phyloP scores from a whole-genome alignment of 306 rosid genomes.

The Cicer judaicum region DNA sequence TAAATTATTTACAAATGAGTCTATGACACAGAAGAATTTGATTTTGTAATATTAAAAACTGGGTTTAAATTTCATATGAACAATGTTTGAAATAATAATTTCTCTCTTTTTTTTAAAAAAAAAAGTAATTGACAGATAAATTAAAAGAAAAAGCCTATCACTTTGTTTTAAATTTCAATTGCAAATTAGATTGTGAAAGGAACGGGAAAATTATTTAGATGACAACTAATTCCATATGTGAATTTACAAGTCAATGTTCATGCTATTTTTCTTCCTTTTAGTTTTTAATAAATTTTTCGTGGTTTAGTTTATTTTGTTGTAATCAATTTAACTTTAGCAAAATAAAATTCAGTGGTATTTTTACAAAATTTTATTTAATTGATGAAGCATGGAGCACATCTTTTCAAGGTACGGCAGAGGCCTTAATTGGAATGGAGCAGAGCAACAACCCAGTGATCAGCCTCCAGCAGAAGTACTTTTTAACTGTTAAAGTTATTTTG shows the following conservation, averaged over 20 bases:
- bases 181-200: background rate
- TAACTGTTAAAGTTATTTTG: too few relatives aligned
- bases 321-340: background rate
- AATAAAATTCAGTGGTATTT: background rate
- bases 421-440: conserved; percentile 39
- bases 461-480: conserved; percentile 43
- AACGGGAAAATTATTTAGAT: background rate
- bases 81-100: too few relatives aligned
- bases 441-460: conserved; percentile 42
- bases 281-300: too few relatives aligned
- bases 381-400: conserved; percentile 70
- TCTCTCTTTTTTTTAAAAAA: too few relatives aligned
- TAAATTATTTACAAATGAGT: too few relatives aligned
- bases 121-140: background rate
- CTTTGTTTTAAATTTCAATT: background rate
- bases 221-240: conserved; percentile 8
- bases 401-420: conserved; percentile 60
- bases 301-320: conserved; percentile 13
- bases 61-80: too few relatives aligned
- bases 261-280: background rate
- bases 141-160: too few relatives aligned
- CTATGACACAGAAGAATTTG: too few relatives aligned
- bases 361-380: conserved; percentile 28
- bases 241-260: conserved; percentile 7
- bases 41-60: too few relatives aligned